Conservation (phyloP, 805 yeast genomes). For the Saccharomycopsis schoenii region DNA sequence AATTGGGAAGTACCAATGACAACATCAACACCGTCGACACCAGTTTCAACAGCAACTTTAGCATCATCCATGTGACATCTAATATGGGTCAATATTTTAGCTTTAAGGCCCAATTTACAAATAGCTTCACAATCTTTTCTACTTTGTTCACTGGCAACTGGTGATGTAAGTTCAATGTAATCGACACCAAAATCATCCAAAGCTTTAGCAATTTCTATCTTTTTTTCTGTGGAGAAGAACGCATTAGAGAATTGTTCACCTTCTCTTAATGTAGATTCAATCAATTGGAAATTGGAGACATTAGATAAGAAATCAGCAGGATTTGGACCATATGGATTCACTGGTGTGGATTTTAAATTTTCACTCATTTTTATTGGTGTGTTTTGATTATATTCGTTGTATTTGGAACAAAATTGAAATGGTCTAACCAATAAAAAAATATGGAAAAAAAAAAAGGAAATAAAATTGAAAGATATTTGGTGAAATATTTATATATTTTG, state of each 20-base stretch:
- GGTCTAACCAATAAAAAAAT: background rate
- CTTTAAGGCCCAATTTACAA: conserved; percentile 91
- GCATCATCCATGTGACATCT: conserved; percentile 99
- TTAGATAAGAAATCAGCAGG: conserved; percentile 89
- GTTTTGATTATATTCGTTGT: background rate
- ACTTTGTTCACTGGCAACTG: conserved; percentile 94
- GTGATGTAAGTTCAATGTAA: conserved; percentile 94
- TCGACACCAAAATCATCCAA: conserved; percentile 97
- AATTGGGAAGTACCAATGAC: conserved; percentile 96
- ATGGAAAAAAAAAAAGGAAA: background rate
- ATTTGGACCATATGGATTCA: conserved; percentile 93
- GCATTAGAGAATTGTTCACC: conserved; percentile 99
- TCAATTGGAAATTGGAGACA: conserved; percentile 79
- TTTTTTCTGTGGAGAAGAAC: conserved; percentile 87
- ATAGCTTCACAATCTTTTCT: conserved; percentile 94
- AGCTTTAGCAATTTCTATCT: conserved; percentile 94
- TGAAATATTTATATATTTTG: background rate
- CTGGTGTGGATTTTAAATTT: background rate
- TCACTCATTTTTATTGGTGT: background rate
- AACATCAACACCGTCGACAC: conserved; percentile 98
- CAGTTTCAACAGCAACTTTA: conserved; percentile 91
- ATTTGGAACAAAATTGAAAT: background rate
- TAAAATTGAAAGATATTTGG: background rate
- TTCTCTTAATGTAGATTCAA: conserved; percentile 93
- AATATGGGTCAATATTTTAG: conserved; percentile 92